Evolutionary conservation across 768 basidiomycete genomes (phyloP).

Genomic region (Tricholoma sp.): DNA sequence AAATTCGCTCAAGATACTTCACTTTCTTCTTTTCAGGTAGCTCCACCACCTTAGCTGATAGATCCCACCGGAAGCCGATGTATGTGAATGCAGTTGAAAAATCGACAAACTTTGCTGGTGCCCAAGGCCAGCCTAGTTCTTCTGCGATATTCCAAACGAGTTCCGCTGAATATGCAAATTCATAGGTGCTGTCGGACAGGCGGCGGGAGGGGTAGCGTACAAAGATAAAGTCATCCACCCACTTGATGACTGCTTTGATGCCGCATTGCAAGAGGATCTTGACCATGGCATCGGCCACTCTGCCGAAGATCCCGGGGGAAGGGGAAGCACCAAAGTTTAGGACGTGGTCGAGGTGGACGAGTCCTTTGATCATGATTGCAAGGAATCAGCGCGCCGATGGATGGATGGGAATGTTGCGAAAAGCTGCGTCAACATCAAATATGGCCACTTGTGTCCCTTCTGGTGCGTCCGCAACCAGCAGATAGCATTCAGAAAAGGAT

Average conservation of each 20-base stretch:
- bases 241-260: conserved; percentile 23
- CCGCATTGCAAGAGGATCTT: conserved; percentile 13
- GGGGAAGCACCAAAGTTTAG: conserved; percentile 21
- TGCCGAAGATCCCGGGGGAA: conserved; percentile 25
- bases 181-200: not conserved
- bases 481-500: conserved; percentile 3
- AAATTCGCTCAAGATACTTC: conserved; percentile 23
- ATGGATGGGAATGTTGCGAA: not conserved
- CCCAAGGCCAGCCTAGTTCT: conserved; percentile 31
- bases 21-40: conserved; percentile 25
- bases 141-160: conserved; percentile 20
- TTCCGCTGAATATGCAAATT: conserved; percentile 16
- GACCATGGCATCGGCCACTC: conserved; percentile 25
- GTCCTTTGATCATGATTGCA: conserved; percentile 1
- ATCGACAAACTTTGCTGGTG: conserved; percentile 20
- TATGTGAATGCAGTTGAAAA: conserved; percentile 28
- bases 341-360: conserved; percentile 5
- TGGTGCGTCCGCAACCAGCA: conserved; percentile 6
- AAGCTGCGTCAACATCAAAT: conserved; percentile 4
- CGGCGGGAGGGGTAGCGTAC: conserved; percentile 14
- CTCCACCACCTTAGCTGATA: conserved; percentile 21
- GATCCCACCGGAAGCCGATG: conserved; percentile 34
- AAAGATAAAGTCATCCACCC: conserved; percentile 34
- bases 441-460: not conserved
- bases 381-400: not conserved